phyloP scores from a whole-genome alignment of 805 yeast species.

The Myxozyma neotropica region DNA sequence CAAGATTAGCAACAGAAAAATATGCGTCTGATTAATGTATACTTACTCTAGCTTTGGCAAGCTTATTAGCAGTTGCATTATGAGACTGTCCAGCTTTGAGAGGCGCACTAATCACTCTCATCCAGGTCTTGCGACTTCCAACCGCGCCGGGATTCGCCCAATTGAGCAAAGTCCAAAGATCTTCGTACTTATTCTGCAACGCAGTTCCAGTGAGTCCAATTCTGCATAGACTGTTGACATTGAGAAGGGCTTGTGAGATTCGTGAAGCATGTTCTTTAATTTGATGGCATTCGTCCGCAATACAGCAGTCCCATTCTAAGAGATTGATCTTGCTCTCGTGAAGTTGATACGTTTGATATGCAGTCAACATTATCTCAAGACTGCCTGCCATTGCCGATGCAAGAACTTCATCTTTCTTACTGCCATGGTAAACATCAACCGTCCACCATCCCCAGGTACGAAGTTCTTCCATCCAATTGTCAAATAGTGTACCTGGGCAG shows the following conservation, averaged over 20 bases:
- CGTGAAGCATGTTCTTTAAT: slow-evolving; percentile 17
- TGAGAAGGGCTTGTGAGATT: slow-evolving; percentile 14
- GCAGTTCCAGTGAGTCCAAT: slow-evolving; percentile 34
- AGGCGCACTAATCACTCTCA: slow-evolving; percentile 12
- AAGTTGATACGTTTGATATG: slow-evolving; percentile 21
- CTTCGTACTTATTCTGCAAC: slow-evolving; percentile 28
- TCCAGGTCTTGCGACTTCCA: slow-evolving; percentile 16
- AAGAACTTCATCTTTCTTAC: slow-evolving; percentile 17
- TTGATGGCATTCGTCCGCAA: slow-evolving; percentile 29
- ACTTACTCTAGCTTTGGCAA: slow-evolving; percentile 19
- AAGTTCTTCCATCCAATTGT: slow-evolving; percentile 28
- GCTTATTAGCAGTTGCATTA: slow-evolving; percentile 12
- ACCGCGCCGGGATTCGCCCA: slow-evolving; percentile 31
- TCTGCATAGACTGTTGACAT: slow-evolving; percentile 26
- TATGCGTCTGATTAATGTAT: neutral
- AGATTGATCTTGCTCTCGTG: slow-evolving; percentile 19
- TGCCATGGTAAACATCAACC: slow-evolving; percentile 18
- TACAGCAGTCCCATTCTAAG: slow-evolving; percentile 27
- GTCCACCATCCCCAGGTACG: slow-evolving; percentile 34
- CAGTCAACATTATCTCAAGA: slow-evolving; percentile 27
- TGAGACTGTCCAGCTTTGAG: slow-evolving; percentile 27
- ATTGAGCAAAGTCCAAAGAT: slow-evolving; percentile 23
- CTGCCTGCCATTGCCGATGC: slow-evolving; percentile 20
- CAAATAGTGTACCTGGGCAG: slow-evolving; percentile 28
- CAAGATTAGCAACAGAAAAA: neutral